A percentile compares a stretch with the other conserved stretches of the same genome.
Conservation (phyloP, 495 filamentous ascomycete species). For the Penicillium maclennaniae region DNA sequence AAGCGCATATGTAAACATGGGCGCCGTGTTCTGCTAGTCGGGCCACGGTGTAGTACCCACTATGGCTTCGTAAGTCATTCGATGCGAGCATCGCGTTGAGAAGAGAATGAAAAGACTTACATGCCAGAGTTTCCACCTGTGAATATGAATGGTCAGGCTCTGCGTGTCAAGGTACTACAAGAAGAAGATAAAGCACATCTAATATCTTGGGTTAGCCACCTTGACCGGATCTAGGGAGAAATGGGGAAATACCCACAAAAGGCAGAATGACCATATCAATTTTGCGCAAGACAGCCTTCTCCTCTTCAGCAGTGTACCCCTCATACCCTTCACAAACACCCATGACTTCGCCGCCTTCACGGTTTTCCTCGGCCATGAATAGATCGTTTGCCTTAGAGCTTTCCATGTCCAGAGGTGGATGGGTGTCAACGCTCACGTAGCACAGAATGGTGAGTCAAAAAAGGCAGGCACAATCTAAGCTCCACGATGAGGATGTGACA, state of each 20-base stretch:
- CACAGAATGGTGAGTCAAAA: background rate
- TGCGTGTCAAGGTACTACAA: constrained; percentile 50
- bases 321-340: constrained; percentile 25
- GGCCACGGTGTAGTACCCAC: constrained; percentile 34
- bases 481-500: background rate
- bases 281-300: constrained; percentile 43
- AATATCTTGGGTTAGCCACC: background rate
- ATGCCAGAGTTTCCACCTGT: constrained; percentile 28
- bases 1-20: constrained; percentile 41
- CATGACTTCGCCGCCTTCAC: constrained; percentile 5
- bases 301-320: constrained; percentile 29
- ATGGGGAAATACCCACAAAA: constrained; percentile 26
- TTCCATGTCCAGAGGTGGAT: constrained; percentile 4
- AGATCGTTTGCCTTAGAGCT: background rate
- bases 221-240: background rate
- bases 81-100: background rate
- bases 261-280: constrained; percentile 43
- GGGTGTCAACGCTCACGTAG: background rate
- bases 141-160: constrained; percentile 39
- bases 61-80: background rate
- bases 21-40: constrained; percentile 37
- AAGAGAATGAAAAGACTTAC: constrained; percentile 22
- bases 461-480: background rate
- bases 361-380: constrained; percentile 4
- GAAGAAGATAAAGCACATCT: constrained; percentile 34